Evolutionary conservation across 176 grass and related monocot genomes (phyloP).

Genomic region (Musa acuminata): DNA sequence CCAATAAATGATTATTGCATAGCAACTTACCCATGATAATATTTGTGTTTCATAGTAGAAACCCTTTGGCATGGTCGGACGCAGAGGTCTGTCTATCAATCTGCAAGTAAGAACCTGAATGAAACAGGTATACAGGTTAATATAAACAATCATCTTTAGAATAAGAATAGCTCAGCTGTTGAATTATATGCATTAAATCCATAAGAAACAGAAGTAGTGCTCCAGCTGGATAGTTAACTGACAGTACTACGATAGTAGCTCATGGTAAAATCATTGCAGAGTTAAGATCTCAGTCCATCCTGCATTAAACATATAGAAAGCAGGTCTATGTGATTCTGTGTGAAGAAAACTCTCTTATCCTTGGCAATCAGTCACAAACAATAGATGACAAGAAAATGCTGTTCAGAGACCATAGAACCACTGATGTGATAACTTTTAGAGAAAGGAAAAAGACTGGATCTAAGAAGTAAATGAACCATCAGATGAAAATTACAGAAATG

Average conservation of each 20-base stretch:
- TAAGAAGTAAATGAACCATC: neutral
- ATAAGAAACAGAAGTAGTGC: neutral
- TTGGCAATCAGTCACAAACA: neutral
- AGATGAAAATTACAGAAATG: neutral
- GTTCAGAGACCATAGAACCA: neutral
- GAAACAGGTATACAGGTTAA: constrained; percentile 5
- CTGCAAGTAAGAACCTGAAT: constrained; percentile 82
- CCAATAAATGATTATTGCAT: constrained; percentile 12
- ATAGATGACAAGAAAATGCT: neutral
- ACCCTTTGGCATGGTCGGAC: constrained; percentile 97
- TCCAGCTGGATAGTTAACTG: neutral
- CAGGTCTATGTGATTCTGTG: neutral
- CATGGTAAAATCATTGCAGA: no score
- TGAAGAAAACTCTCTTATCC: neutral
- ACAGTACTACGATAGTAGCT: neutral
- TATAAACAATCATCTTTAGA: neutral
- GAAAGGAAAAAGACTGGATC: neutral
- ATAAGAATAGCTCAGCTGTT: neutral
- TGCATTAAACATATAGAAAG: neutral
- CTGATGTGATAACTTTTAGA: neutral
- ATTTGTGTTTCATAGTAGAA: constrained; percentile 95
- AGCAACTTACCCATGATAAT: constrained; percentile 74
- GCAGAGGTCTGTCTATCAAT: constrained; percentile 89
- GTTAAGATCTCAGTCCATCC: neutral
- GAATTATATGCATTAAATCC: neutral